These are phyloP conservation scores for Gracilaria gracilis DNA, from an alignment of 23 red algal species.

Conservation along the genomic window DNA sequence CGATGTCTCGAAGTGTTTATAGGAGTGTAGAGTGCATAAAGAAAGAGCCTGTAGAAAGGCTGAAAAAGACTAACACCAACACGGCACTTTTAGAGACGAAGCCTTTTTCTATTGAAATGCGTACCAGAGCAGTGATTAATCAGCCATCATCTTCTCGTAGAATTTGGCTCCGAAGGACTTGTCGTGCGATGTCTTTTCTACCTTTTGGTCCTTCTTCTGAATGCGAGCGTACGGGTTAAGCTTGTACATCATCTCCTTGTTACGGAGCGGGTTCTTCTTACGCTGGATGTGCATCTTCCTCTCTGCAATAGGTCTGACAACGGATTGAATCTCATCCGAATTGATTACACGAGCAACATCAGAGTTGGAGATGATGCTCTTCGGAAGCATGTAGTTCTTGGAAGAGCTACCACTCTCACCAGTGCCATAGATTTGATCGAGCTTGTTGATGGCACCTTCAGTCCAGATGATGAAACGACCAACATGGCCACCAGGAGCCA, in stretches of 20 bases:
- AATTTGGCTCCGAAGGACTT: constrained; percentile 62
- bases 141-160: constrained; percentile 70
- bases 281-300: constrained; percentile 64
- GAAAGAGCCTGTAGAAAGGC: constrained; percentile 1
- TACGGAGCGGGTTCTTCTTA: constrained; percentile 93
- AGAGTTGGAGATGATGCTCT: constrained; percentile 81
- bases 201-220: constrained; percentile 59
- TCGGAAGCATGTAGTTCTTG: constrained; percentile 89
- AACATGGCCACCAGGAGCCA: constrained; percentile 97
- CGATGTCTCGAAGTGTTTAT: too few relatives aligned
- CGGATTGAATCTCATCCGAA: constrained; percentile 96
- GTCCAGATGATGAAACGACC: constrained; percentile 98
- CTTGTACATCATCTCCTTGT: constrained; percentile 91
- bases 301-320: constrained; percentile 74
- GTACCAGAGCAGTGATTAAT: neutral
- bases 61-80: constrained; percentile 2
- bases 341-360: constrained; percentile 98
- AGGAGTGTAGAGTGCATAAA: neutral
- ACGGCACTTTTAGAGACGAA: neutral
- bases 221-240: constrained; percentile 89
- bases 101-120: neutral
- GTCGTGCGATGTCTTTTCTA: constrained; percentile 18
- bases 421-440: constrained; percentile 93
- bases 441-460: constrained; percentile 81
- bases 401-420: constrained; percentile 46